Evolutionary conservation across 768 basidiomycete species (phyloP).

Genomic region (Hericium rajendrae): DNA sequence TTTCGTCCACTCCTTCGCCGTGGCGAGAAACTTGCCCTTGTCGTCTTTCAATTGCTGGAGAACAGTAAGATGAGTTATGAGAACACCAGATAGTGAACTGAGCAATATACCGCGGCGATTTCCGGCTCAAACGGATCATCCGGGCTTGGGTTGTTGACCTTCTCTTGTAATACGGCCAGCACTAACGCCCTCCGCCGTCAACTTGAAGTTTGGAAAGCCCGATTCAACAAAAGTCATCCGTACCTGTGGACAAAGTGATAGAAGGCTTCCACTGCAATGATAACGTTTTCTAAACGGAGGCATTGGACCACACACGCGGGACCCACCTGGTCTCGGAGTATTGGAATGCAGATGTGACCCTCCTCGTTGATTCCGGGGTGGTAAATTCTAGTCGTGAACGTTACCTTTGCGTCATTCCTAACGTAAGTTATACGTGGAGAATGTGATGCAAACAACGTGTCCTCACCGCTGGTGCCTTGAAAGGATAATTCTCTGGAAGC

Average conservation of each 20-base stretch:
- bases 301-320: neutral
- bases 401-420: constrained; percentile 40
- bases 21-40: constrained; percentile 59
- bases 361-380: constrained; percentile 90
- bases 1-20: constrained; percentile 80
- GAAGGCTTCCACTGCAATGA: constrained; percentile 76
- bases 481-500: constrained; percentile 78
- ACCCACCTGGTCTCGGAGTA: constrained; percentile 74
- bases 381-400: constrained; percentile 80
- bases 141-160: constrained; percentile 78
- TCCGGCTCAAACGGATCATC: constrained; percentile 88
- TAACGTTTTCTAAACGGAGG: constrained; percentile 2
- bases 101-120: constrained; percentile 59
- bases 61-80: neutral
- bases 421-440: neutral
- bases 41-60: constrained; percentile 68
- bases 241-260: constrained; percentile 62
- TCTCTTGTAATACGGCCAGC: constrained; percentile 68
- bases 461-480: constrained; percentile 73
- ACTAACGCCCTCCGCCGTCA: constrained; percentile 32
- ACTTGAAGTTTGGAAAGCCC: neutral
- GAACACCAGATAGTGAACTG: neutral
- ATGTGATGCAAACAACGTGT: neutral
- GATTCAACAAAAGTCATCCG: constrained; percentile 9
- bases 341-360: constrained; percentile 75